Evolutionary conservation across 2,329 filamentous ascomycete genomes (phyloP), one percentile per base, ranked within the genome.

Genomic region (Cyphellophora europaea): DNA sequence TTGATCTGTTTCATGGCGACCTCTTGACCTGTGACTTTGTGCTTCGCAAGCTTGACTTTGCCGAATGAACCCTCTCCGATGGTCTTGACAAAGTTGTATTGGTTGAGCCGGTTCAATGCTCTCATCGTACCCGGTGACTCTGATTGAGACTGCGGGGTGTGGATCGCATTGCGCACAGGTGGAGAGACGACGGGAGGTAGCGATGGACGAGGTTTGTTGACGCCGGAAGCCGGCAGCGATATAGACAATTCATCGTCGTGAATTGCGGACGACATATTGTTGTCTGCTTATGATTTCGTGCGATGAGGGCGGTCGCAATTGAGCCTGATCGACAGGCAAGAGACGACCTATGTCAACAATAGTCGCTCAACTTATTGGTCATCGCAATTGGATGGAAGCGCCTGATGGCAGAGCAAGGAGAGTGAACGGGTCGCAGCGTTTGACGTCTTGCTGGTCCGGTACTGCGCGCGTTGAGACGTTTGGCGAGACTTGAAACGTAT

Each of bases 1-100:
- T 87, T 84, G 54, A 98, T 98, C 55, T 96, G 95, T 71, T 98
- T 98, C 55, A 98, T 73, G 17, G 91, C 91, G 33, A 98, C 91
- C 65, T 95, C 85, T 61, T 96, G 88, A 45, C 84, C 84, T 48
- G 85, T 96, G 49, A 87, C 79, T 53, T 86, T 79, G 57, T 98
- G 91, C 27, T 88, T 82, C 14, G 91, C 91, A 51, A 98, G 75
- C 69, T 96, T 96, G 58, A 98, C 91, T 66, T 98, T 98, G 51
- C 91, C 91, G 58, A 98, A 98, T 3, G 88, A 95, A 30, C 91
- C 91, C 64, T 98, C 91, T 37, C 91, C 91, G 11, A 98, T 72
- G 11, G 89, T 95, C 57, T 79, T 81, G 49, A 94, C 71, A 38
- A 95, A 80, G 51, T 82, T 83, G 67, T 98, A 98, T 61, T 88